Conservation (phyloP, 2,329 filamentous ascomycete genomes). For the Penicillium thymicola region DNA sequence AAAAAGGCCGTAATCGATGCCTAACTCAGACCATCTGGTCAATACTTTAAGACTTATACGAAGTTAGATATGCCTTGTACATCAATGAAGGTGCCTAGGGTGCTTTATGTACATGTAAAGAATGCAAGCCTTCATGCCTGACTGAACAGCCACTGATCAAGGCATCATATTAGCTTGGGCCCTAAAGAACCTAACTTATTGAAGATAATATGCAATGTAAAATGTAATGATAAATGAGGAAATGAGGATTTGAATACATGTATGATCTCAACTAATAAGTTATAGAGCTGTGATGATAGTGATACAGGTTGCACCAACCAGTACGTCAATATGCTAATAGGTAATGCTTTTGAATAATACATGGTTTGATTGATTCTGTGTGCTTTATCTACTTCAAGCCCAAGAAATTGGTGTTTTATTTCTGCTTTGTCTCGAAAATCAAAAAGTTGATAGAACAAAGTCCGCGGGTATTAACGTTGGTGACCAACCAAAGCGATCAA, state of each 20-base stretch:
- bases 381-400: background rate
- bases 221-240: background rate
- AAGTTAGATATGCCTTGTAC: background rate
- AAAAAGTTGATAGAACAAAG: background rate
- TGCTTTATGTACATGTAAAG: background rate
- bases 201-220: background rate
- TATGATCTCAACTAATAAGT: background rate
- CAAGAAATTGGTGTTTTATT: background rate
- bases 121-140: conserved; percentile 10
- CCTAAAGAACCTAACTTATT: background rate
- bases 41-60: background rate
- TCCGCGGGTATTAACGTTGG: conserved; percentile 11
- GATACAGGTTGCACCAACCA: background rate
- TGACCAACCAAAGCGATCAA: conserved; percentile 16
- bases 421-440: background rate
- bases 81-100: background rate
- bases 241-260: background rate
- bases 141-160: background rate
- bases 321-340: background rate
- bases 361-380: background rate
- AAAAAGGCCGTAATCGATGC: background rate
- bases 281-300: background rate
- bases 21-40: background rate
- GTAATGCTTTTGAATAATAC: background rate
- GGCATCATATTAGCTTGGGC: background rate